Evolutionary conservation across 1,284 basidiomycete species (phyloP).

Genomic region (Cutaneotrichosporon sp.): DNA sequence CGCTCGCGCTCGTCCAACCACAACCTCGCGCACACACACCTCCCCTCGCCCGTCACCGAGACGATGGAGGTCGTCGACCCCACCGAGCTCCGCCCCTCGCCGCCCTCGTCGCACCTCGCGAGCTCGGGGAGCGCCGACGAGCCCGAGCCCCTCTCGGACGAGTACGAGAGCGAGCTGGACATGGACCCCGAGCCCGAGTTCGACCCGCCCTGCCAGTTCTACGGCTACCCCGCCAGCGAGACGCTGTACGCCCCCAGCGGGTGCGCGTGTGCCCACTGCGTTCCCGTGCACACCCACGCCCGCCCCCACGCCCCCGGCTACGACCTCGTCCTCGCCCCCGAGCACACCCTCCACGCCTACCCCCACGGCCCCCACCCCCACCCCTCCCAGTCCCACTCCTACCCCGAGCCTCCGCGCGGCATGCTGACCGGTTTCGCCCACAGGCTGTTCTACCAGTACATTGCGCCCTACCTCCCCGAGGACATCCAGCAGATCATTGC

Average conservation of each 20-base stretch:
- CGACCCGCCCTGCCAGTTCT: conserved; percentile 10
- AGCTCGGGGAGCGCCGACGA: not conserved
- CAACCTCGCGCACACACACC: not conserved
- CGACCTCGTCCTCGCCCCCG: conserved; percentile 2
- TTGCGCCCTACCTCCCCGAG: conserved; percentile 37
- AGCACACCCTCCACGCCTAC: not conserved
- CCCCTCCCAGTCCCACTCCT: not conserved
- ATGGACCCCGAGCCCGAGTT: not conserved
- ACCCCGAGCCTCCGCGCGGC: not conserved
- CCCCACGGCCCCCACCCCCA: conserved; percentile 1
- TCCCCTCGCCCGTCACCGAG: conserved; percentile 3
- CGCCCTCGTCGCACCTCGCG: conserved; percentile 3
- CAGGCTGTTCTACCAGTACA: conserved; percentile 24
- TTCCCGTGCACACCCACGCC: not conserved
- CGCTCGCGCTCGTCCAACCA: not conserved
- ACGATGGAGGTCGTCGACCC: not conserved
- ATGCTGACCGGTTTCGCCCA: conserved; percentile 18
- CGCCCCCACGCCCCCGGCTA: not conserved
- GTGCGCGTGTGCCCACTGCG: conserved; percentile 3
- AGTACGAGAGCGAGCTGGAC: not conserved
- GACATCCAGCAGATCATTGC: conserved; percentile 34
- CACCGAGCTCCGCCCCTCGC: not conserved
- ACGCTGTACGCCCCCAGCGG: conserved; percentile 1
- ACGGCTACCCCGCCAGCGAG: conserved; percentile 5
- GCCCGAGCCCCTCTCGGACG: not conserved